Percentiles rank a stretch among this genome's conserved stretches.
Evolutionary conservation across 768 basidiomycete genomes (phyloP).

Genomic region (Infundibulicybe gibba): DNA sequence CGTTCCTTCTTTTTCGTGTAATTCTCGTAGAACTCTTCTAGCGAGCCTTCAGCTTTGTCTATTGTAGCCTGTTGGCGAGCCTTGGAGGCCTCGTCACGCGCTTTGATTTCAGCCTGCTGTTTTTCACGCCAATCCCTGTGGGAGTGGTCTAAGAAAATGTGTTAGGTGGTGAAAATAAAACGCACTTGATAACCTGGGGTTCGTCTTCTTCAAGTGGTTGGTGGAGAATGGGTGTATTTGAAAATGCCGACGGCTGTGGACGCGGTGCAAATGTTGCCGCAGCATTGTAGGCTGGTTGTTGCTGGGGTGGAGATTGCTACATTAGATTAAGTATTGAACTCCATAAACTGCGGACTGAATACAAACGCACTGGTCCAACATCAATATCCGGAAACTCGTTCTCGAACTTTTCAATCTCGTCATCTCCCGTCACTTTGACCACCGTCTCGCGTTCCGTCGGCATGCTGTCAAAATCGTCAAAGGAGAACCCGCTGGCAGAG

Average conservation of each 20-base stretch:
- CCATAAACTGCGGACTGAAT: background rate
- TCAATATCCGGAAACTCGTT: constrained; percentile 83
- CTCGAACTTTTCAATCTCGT: constrained; percentile 84
- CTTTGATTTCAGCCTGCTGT: constrained; percentile 79
- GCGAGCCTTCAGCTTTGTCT: constrained; percentile 76
- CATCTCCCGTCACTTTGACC: constrained; percentile 81
- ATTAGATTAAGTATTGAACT: constrained; percentile 1
- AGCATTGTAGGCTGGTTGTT: constrained; percentile 31
- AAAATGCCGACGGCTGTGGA: constrained; percentile 67
- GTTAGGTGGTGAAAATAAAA: constrained; percentile 2
- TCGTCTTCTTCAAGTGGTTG: constrained; percentile 74
- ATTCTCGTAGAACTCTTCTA: constrained; percentile 88
- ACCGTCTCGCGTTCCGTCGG: constrained; percentile 36
- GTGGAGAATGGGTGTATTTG: constrained; percentile 71
- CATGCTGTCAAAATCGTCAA: constrained; percentile 60
- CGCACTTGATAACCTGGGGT: constrained; percentile 82
- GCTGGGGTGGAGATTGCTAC: constrained; percentile 26
- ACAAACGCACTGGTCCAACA: constrained; percentile 31
- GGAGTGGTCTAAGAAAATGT: background rate
- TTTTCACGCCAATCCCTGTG: constrained; percentile 82
- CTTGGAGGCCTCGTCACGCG: constrained; percentile 79
- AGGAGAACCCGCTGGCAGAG: constrained; percentile 43
- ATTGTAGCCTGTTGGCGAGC: constrained; percentile 79
- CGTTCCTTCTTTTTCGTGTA: constrained; percentile 88
- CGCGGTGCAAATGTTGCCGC: constrained; percentile 68